Evolutionary conservation across 495 filamentous ascomycete genomes (phyloP).

Genomic region (Penicillium lividum): DNA sequence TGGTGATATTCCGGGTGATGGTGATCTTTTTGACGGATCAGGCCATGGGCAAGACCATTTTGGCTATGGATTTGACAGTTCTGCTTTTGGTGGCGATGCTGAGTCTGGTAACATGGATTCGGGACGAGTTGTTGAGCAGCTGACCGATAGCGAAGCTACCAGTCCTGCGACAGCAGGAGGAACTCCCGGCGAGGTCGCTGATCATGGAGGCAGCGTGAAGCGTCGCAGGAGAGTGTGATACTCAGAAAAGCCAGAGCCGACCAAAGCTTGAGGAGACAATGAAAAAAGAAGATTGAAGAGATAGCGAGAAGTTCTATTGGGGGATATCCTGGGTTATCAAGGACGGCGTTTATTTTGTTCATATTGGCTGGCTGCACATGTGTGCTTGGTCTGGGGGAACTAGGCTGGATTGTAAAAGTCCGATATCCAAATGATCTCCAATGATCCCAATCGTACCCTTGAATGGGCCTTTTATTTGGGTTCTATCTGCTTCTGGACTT

Average conservation of each 20-base stretch:
- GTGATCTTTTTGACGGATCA: conserved; percentile 39
- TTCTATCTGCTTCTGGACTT: not conserved
- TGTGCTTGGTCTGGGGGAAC: not conserved
- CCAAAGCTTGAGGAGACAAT: not conserved
- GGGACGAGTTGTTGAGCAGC: conserved; percentile 43
- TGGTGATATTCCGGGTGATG: conserved; percentile 40
- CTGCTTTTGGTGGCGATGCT: conserved; percentile 28
- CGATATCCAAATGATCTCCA: not conserved
- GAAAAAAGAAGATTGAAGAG: not conserved
- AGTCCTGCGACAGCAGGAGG: conserved; percentile 43
- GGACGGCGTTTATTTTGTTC: conserved; percentile 4
- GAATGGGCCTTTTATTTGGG: not conserved
- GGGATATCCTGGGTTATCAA: conserved; percentile 2
- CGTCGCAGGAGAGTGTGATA: conserved; percentile 40
- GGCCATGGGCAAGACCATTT: conserved; percentile 30
- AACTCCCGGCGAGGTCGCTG: conserved; percentile 7
- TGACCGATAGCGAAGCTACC: conserved; percentile 50
- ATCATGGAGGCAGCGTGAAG: conserved; percentile 36
- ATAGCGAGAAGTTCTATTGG: not conserved
- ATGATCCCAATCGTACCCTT: not conserved
- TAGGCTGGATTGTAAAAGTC: not conserved
- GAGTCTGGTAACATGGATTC: conserved; percentile 24
- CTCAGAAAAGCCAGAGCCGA: not conserved
- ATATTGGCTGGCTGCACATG: not conserved
- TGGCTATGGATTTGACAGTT: conserved; percentile 34